Percentiles rank a stretch among this genome's conserved stretches.
phyloP scores from a whole-genome alignment of 352 stramenopile genomes.

The Paralagenidium karlingii region DNA sequence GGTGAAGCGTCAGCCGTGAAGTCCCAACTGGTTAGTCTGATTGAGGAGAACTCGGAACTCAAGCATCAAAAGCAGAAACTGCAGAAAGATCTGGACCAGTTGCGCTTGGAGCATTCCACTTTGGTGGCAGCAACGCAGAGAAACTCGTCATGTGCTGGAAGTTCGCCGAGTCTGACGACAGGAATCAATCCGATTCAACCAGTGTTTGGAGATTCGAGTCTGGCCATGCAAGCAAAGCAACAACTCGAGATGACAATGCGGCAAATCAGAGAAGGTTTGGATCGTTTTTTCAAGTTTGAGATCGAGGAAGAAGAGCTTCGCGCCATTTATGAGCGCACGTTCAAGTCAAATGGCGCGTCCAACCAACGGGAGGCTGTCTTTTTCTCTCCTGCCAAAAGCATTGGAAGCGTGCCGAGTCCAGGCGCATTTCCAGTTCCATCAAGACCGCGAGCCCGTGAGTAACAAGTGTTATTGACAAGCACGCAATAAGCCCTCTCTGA shows the following conservation, averaged over 20 bases:
- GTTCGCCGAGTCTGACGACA: slow-evolving; percentile 1
- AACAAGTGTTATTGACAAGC: slow-evolving; percentile 1
- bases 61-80: slow-evolving; percentile 43
- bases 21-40: slow-evolving; percentile 21
- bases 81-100: slow-evolving; percentile 38
- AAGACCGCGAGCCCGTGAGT: no score
- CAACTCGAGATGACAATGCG: slow-evolving; percentile 47
- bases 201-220: slow-evolving; percentile 1
- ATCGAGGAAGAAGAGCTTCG: slow-evolving; percentile 90
- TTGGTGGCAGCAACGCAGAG: slow-evolving; percentile 2
- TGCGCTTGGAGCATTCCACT: slow-evolving; percentile 7
- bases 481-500: no score
- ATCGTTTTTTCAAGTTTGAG: slow-evolving; percentile 89
- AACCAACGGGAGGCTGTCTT: no score
- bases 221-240: slow-evolving; percentile 12
- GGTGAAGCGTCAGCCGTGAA: slow-evolving; percentile 11
- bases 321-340: slow-evolving; percentile 36
- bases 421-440: no score
- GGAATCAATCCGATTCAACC: slow-evolving; percentile 2
- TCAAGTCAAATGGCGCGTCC: no score
- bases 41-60: slow-evolving; percentile 59
- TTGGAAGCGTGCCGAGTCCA: no score
- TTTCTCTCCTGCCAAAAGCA: no score
- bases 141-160: neutral
- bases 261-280: slow-evolving; percentile 62